A percentile compares a stretch with the other conserved stretches of the same genome.
phyloP scores from a whole-genome alignment of 2,329 filamentous ascomycete species.

The Pleurostoma richardsiae region DNA sequence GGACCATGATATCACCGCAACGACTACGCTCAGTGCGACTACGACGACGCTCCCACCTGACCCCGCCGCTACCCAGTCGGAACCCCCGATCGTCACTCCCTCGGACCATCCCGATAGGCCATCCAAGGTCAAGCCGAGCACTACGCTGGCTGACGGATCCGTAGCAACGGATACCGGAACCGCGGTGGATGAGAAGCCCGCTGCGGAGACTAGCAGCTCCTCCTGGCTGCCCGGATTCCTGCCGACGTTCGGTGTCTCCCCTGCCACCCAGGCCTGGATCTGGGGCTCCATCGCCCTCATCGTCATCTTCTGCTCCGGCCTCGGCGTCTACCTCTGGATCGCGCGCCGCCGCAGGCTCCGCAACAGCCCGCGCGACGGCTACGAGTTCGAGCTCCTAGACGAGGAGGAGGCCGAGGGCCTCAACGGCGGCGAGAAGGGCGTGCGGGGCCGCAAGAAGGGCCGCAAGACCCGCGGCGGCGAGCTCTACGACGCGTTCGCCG shows the following conservation, averaged over 20 bases:
- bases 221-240: slow-evolving; percentile 82
- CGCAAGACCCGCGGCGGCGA: slow-evolving; percentile 70
- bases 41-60: slow-evolving; percentile 56
- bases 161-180: slow-evolving; percentile 26
- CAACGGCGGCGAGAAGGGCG: slow-evolving; percentile 36
- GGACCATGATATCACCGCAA: slow-evolving; percentile 66
- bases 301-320: slow-evolving; percentile 70
- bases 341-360: slow-evolving; percentile 72
- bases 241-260: slow-evolving; percentile 84
- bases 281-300: slow-evolving; percentile 84
- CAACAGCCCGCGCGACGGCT: slow-evolving; percentile 73
- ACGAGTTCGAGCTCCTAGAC: slow-evolving; percentile 91
- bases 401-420: slow-evolving; percentile 66
- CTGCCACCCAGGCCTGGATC: slow-evolving; percentile 88
- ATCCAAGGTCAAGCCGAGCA: slow-evolving; percentile 39
- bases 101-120: slow-evolving; percentile 63
- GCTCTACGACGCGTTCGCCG: slow-evolving; percentile 95
- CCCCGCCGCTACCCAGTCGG: slow-evolving; percentile 34
- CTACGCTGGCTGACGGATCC: slow-evolving; percentile 16
- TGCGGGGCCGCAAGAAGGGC: slow-evolving; percentile 31
- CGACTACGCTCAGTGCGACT: slow-evolving; percentile 53
- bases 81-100: slow-evolving; percentile 30
- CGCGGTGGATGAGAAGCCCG: slow-evolving; percentile 13
- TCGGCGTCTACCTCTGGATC: slow-evolving; percentile 78
- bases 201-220: slow-evolving; percentile 33